Percentiles rank a stretch among this genome's conserved stretches.
phyloP scores from a whole-genome alignment of 179 eudicot genomes.

The Beta macrorhiza region DNA sequence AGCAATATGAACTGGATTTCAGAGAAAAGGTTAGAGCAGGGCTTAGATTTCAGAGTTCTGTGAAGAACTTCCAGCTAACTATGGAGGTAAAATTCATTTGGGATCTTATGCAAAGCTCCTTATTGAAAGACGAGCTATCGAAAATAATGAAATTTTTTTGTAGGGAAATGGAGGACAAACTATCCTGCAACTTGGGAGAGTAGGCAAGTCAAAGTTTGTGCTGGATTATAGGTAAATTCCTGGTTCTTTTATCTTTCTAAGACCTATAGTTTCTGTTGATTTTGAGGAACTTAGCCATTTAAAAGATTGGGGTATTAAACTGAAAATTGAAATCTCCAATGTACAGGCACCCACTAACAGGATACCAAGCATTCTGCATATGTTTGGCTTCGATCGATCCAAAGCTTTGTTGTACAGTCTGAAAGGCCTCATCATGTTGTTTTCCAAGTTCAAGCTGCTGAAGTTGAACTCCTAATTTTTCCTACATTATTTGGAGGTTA shows the following conservation, averaged over 20 bases:
- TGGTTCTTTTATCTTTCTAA: not conserved
- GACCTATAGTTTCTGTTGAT: not conserved
- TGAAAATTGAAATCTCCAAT: not conserved
- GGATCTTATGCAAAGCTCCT: not conserved
- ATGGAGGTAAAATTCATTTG: conserved; percentile 51
- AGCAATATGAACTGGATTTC: conserved; percentile 84
- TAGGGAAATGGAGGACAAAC: conserved; percentile 74
- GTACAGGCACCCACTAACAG: conserved; percentile 82
- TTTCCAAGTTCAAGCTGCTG: not conserved
- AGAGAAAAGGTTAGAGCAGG: conserved; percentile 80
- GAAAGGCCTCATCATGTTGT: conserved; percentile 4
- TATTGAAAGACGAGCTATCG: not conserved
- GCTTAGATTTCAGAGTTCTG: conserved; percentile 70
- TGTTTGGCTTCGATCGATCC: conserved; percentile 91
- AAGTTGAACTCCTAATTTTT: too few species aligned
- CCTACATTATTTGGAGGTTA: not conserved
- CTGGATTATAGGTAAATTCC: conserved; percentile 76
- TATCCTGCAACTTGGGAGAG: conserved; percentile 76
- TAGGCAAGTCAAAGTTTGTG: conserved; percentile 67
- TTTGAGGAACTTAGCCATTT: not conserved
- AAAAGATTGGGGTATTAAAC: not conserved
- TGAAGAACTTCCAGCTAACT: conserved; percentile 82
- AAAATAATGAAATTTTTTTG: not conserved
- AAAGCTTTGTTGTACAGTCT: conserved; percentile 81
- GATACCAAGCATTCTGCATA: conserved; percentile 90